phyloP scores from a whole-genome alignment of 176 grass and related monocot species.

The Triticum turgidum region DNA sequence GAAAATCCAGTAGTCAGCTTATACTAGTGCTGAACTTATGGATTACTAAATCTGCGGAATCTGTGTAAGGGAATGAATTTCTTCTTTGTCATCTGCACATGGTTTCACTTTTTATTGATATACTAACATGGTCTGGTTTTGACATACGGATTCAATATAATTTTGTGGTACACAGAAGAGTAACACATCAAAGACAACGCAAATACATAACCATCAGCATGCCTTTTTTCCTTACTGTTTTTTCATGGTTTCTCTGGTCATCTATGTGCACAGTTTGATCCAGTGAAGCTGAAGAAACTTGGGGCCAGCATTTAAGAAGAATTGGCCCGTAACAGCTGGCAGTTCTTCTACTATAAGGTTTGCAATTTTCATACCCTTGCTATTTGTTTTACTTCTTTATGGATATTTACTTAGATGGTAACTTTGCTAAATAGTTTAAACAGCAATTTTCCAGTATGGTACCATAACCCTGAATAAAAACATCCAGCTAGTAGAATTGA shows the following conservation, averaged over 20 bases:
- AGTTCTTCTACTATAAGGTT: no score
- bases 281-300: slow-evolving; percentile 54
- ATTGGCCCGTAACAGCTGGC: no score
- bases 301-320: no score
- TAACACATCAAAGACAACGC: neutral
- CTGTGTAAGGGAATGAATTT: neutral
- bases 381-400: neutral
- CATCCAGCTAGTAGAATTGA: neutral
- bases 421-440: slow-evolving; percentile 7
- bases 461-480: neutral
- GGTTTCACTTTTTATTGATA: neutral
- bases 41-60: no score
- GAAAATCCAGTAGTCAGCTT: no score
- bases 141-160: neutral
- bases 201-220: neutral
- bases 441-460: neutral
- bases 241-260: slow-evolving; percentile 9
- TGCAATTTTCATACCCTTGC: no score
- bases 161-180: no score
- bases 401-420: neutral
- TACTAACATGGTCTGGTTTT: neutral
- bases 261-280: slow-evolving; percentile 55
- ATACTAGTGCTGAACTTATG: no score
- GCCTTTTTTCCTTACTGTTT: neutral
- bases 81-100: neutral